Conservation (phyloP, 2,329 filamentous ascomycete species). For the Pseudocercospora eumusae region DNA sequence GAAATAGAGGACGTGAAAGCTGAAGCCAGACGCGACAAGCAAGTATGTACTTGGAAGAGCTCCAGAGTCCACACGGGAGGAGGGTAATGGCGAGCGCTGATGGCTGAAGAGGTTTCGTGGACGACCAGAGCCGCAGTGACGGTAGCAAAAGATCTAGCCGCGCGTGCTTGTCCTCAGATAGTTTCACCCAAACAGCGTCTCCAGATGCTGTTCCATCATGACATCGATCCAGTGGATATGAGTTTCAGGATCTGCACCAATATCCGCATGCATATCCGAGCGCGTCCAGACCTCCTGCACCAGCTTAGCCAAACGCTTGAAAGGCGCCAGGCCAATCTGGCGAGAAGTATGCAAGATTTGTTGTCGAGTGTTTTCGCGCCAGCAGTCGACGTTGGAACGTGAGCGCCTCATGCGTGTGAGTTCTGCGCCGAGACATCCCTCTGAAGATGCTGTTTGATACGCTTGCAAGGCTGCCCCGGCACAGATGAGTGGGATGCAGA, state of each 20-base stretch:
- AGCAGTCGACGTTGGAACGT: background rate
- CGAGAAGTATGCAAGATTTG: conserved; percentile 17
- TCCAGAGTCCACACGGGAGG: too few species aligned
- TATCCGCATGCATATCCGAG: conserved; percentile 15
- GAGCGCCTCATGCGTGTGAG: conserved; percentile 11
- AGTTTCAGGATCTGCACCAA: background rate
- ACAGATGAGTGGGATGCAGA: conserved; percentile 18
- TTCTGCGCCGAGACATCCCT: conserved; percentile 2
- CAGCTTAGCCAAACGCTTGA: conserved; percentile 17
- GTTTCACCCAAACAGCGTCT: conserved; percentile 24
- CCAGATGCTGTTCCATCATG: conserved; percentile 21
- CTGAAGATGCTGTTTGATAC: background rate
- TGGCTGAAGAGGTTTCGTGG: too few species aligned
- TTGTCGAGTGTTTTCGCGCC: conserved; percentile 17
- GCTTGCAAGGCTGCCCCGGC: conserved; percentile 18
- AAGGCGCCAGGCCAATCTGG: conserved; percentile 15
- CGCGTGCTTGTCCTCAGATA: too few species aligned
- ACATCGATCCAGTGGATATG: conserved; percentile 27
- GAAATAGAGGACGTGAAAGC: too few species aligned
- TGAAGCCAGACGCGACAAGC: too few species aligned
- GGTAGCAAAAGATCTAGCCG: too few species aligned
- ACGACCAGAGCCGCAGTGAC: too few species aligned
- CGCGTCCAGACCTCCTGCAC: conserved; percentile 24
- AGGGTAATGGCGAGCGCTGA: too few species aligned
- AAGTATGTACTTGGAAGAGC: too few species aligned